Base-by-base conservation (phyloP, 2,329 filamentous ascomycete species). In the Raffaelea deltoideospora region DNA sequence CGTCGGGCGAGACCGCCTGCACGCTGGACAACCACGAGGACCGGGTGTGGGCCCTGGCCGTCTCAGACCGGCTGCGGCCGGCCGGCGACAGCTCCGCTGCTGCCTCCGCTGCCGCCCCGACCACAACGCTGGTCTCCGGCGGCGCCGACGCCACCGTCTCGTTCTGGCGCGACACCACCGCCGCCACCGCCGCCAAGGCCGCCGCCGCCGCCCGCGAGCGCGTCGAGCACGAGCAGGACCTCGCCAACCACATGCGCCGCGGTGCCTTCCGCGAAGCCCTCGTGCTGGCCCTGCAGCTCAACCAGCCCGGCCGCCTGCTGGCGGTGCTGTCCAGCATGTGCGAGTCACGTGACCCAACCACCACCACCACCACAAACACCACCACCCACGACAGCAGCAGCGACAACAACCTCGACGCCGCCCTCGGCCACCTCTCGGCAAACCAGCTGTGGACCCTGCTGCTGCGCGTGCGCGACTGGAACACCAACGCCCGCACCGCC, bases 11-110 rank as follows among this genome's bases (percentile, higher is more conserved):
- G 56, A 67, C 77, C 3, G 84, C 87, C 46, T 80, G 81, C 45
- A 98, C 90, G 0, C 69, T 98, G 5, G 90, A 98, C 59, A 96
- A 96, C 58, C 90, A 98, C 56, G 86, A 86, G 48, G 90, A 98
- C 58, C 76, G 90, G 39, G 87, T 96, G 1, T 95, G 87, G 87
- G 86, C 86, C 0, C 63, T 96, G 15, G 74, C 84, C 5, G 74
- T 84, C 10, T n/a, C n/a, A n/a, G n/a, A n/a, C n/a, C n/a, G n/a
- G n/a, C 69, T 88, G 53, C 67, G 79, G 32, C 51, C 65, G 31
- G 20, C 17, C 2, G 27, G 30, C 4, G 26, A 19, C 29, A 52
- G 65, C 34, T 4, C 6, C 18, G 18, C 26, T 10, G 14, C 31
- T 2, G 52, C 65, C 34, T 4, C 6, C 18, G 18, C 26, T 10